Evolutionary conservation across 305 asterid species (phyloP).

Genomic region (Fraxinus angustifolia): DNA sequence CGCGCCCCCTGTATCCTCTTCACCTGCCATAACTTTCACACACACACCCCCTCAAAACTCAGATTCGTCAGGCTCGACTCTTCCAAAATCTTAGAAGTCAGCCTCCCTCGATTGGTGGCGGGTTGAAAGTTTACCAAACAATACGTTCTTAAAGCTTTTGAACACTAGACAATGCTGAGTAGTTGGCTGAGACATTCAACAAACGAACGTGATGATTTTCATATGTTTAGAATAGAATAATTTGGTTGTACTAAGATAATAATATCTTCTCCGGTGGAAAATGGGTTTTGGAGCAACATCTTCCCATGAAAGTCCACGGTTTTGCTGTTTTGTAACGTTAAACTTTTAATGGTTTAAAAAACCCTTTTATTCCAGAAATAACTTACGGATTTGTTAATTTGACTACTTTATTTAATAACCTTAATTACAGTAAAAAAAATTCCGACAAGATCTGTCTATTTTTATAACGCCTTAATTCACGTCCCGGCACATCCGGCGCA

Average conservation of each 20-base stretch:
- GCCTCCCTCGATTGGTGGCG: neutral
- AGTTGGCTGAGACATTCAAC: neutral
- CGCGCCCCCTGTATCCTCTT: conserved; percentile 17
- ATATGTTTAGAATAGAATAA: neutral
- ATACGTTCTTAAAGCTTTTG: neutral
- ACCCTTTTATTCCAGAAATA: neutral
- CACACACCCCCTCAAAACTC: neutral
- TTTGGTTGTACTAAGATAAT: neutral
- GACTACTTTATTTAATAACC: neutral
- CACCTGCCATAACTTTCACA: conserved; percentile 35
- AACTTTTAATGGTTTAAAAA: neutral
- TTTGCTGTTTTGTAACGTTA: neutral
- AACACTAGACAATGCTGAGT: neutral
- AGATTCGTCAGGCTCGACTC: neutral
- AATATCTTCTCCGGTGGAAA: neutral
- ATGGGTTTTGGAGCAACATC: neutral
- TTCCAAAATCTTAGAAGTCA: neutral
- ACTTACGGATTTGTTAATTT: neutral
- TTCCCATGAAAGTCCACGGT: neutral
- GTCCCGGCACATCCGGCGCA: neutral
- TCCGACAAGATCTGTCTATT: neutral
- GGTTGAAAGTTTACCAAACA: neutral
- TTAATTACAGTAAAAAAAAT: neutral
- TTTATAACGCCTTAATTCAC: neutral
- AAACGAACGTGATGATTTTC: neutral